Evolutionary conservation across 495 filamentous ascomycete genomes (phyloP), one percentile per base, ranked within the genome.

Genomic region (Penicillium alfredii): DNA sequence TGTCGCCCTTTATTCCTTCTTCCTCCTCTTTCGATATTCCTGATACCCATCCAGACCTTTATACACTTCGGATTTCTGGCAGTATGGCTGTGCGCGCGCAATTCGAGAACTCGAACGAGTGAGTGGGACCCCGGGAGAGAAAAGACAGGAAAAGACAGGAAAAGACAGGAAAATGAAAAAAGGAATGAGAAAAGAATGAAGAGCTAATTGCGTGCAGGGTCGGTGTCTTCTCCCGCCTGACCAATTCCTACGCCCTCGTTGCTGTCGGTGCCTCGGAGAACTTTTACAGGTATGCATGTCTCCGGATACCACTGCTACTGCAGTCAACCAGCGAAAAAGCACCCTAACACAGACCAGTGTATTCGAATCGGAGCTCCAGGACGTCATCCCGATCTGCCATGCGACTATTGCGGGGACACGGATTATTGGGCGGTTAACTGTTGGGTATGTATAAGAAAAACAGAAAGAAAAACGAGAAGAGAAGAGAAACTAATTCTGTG

Each of bases 31-130:
- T 12, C 15, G 15, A 14, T 38, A 4, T 20, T 28, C 27, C 20
- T 31, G 26, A 45, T 45, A 41, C 28, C 13, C 17, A 12, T 13
- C 17, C 28, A 8, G 25, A 17, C 16, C 20, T 35, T 24, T 25
- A 12, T 10, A n/a, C 8, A 19, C 2, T 10, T 27, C n/a, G 25
- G 4, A 27, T n/a, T n/a, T n/a, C n/a, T n/a, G n/a, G n/a, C 42
- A 55, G 38, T 55, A 88, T 88, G 84, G 80, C 84, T 66, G 84
- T 88, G 32, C 80, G 84, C 60, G 83, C 84, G 38, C 82, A 92
- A 71, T 98, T 97, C 60, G 92, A 97, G 69, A 96, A 94, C 69
- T 94, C 87, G 46, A 96, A 97, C 73, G 92, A 97, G 92, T 97
- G 64, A 58, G 78, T 69, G 40, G 5, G 7, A 11, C 30, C 7